Evolutionary conservation across 176 grass and related monocot genomes (phyloP).

Genomic region (Aegilops speltoides): DNA sequence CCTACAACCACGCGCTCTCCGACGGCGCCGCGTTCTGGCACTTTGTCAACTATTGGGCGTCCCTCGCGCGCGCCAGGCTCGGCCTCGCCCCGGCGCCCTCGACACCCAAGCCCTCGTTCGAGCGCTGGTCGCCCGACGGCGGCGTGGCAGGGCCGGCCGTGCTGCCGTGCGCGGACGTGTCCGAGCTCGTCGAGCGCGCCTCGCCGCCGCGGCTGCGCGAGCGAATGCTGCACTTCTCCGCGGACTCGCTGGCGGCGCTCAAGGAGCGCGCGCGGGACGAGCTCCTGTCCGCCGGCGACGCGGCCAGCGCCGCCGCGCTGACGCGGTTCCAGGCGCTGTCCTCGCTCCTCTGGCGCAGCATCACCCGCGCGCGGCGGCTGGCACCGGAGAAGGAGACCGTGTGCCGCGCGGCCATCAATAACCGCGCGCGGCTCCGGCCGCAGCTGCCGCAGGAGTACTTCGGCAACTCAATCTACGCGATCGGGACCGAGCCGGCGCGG

Average conservation of each 20-base stretch:
- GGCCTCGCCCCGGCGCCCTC: background rate
- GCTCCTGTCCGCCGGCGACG: constrained; percentile 26
- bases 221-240: constrained; percentile 66
- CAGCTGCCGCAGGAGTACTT: too few relatives aligned
- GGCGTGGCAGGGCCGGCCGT: constrained; percentile 9
- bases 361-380: too few relatives aligned
- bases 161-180: constrained; percentile 38
- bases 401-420: too few relatives aligned
- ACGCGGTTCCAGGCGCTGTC: too few relatives aligned
- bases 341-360: too few relatives aligned
- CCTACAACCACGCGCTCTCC: constrained; percentile 62
- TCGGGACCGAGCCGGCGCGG: too few relatives aligned
- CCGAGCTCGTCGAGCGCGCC: constrained; percentile 27
- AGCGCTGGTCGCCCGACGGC: constrained; percentile 57
- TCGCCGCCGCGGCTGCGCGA: constrained; percentile 29
- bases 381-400: too few relatives aligned
- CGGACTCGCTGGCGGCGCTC: constrained; percentile 34
- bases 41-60: constrained; percentile 62
- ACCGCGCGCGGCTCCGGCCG: too few relatives aligned
- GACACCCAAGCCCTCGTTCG: constrained; percentile 14
- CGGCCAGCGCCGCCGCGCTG: constrained; percentile 22
- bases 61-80: constrained; percentile 29
- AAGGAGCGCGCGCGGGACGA: constrained; percentile 49
- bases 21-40: constrained; percentile 67
- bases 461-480: too few relatives aligned